A percentile compares a stretch with the other conserved stretches of the same genome.
Evolutionary conservation across 495 filamentous ascomycete genomes (phyloP).

Genomic region (Rhizodiscina lignyota): DNA sequence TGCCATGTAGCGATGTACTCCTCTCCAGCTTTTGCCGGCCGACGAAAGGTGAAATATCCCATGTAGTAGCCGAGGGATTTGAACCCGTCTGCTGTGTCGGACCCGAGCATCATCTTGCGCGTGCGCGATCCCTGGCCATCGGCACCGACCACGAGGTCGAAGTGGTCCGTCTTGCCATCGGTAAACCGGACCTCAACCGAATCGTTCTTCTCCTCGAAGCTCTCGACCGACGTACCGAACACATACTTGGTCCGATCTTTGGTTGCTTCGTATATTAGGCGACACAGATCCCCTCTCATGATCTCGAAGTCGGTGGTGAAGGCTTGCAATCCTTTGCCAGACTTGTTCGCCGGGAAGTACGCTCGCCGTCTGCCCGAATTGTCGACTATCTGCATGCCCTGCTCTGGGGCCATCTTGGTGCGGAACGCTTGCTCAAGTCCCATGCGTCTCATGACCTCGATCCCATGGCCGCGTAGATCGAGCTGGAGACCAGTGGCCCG

Average conservation of each 20-base stretch:
- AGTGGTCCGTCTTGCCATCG: conserved; percentile 6
- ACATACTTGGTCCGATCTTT: conserved; percentile 18
- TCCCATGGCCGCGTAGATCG: conserved; percentile 25
- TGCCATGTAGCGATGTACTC: conserved; percentile 20
- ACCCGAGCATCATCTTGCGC: conserved; percentile 3
- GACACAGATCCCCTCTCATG: conserved; percentile 27
- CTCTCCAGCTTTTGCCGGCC: conserved; percentile 15
- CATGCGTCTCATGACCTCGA: conserved; percentile 23
- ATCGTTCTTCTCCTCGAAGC: conserved; percentile 6
- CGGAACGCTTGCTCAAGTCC: conserved; percentile 20
- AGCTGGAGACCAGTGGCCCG: conserved; percentile 23
- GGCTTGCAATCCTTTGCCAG: conserved; percentile 14
- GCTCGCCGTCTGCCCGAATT: conserved; percentile 9
- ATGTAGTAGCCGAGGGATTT: conserved; percentile 5
- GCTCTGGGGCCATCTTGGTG: conserved; percentile 14
- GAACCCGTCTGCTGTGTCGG: conserved; percentile 1
- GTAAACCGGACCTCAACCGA: conserved; percentile 9
- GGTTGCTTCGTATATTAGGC: conserved; percentile 20
- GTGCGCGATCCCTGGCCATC: conserved; percentile 12
- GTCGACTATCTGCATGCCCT: conserved; percentile 23
- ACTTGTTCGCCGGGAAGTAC: conserved; percentile 19
- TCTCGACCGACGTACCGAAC: conserved; percentile 16
- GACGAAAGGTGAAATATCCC: conserved; percentile 11
- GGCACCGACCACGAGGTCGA: conserved; percentile 13
- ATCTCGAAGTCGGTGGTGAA: conserved; percentile 31